Conservation (phyloP, 2,329 filamentous ascomycete genomes). For the Alternaria ethzedia region DNA sequence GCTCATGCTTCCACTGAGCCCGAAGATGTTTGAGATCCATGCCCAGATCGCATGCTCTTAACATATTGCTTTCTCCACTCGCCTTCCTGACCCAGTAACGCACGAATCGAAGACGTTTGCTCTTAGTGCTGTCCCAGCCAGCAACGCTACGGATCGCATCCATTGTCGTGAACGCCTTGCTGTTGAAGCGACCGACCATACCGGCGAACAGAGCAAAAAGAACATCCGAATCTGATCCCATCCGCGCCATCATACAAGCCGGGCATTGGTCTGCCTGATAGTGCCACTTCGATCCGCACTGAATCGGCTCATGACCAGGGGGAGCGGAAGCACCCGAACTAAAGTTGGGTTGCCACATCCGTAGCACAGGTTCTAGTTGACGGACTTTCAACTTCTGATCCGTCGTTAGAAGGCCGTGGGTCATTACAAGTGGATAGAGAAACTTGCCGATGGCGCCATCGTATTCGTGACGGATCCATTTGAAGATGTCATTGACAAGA, state of each 20-base stretch:
- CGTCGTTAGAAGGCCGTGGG: slow-evolving; percentile 13
- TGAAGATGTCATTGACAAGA: slow-evolving; percentile 31
- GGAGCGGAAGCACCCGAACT: slow-evolving; percentile 19
- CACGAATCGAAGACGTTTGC: slow-evolving; percentile 30
- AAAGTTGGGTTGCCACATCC: slow-evolving; percentile 35
- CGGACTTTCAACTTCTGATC: slow-evolving; percentile 25
- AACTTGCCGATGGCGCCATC: slow-evolving; percentile 30
- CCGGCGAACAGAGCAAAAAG: slow-evolving; percentile 35
- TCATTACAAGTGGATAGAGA: slow-evolving; percentile 34
- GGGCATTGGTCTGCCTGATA: slow-evolving; percentile 33
- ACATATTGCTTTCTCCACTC: slow-evolving; percentile 11
- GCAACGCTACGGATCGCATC: slow-evolving; percentile 4
- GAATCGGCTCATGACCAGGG: slow-evolving; percentile 22
- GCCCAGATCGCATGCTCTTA: slow-evolving; percentile 30
- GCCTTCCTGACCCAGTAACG: slow-evolving; percentile 31
- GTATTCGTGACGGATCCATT: slow-evolving; percentile 31
- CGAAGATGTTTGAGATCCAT: slow-evolving; percentile 23
- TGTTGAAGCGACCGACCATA: slow-evolving; percentile 28
- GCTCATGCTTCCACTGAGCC: slow-evolving; percentile 11
- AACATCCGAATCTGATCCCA: slow-evolving; percentile 32
- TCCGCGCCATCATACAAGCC: slow-evolving; percentile 40
- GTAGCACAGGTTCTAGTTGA: slow-evolving; percentile 36
- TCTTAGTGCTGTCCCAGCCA: slow-evolving; percentile 17
- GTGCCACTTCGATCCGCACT: slow-evolving; percentile 21
- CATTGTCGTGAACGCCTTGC: neutral